Base-by-base conservation (phyloP, 2,329 filamentous ascomycete species). In the Boeremia exigua region DNA sequence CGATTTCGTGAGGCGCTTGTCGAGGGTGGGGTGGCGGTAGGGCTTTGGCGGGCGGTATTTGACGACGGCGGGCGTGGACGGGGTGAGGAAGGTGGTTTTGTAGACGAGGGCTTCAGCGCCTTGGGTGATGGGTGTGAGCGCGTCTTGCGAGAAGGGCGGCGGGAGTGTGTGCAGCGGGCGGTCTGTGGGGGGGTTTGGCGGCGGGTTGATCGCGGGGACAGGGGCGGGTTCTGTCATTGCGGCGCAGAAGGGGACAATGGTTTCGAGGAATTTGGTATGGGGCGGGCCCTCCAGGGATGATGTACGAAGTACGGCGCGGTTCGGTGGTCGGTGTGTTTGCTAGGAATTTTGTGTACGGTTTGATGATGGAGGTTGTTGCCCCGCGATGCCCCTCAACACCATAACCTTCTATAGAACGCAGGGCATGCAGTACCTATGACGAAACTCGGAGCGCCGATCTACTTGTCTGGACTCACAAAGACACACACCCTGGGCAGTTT, bases 101-200 rank as follows among this genome's bases (percentile, higher is more conserved):
- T 96, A 98, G 72, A 99, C 86, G 62, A 94, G 91, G 57, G 91
- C 93, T 85, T 99, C 95, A 73, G 95, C 95, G 78, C 95, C 95
- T 82, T 98, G 95, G 54, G 91, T 88, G 66, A 98, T 86, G 70
- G 96, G 89, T 44, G 73, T 76, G 60, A 91, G 86, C 34, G 85
- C 80, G 59, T 84, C 80, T 73, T 84, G 84, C 79, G 60, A 54
- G 62, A 75, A 75, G 33, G 70, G 68, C 0, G 65, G 34, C 0
- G 70, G 69, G 34, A 69, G 66, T 2, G 62, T 67, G 56, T 71
- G 70, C 2, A 68, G 56, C 4, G 68, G 68, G n/a, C 58, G 63
- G 7, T 61, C 37, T 32, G 66, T 66, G 3, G 57, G 40, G 10
- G 66, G 62, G 36, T 58, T 49, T 2, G 67, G 55, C 42, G 65